phyloP scores from a whole-genome alignment of 805 yeast genomes.

The Zygosaccharomyces kombuchaensis region DNA sequence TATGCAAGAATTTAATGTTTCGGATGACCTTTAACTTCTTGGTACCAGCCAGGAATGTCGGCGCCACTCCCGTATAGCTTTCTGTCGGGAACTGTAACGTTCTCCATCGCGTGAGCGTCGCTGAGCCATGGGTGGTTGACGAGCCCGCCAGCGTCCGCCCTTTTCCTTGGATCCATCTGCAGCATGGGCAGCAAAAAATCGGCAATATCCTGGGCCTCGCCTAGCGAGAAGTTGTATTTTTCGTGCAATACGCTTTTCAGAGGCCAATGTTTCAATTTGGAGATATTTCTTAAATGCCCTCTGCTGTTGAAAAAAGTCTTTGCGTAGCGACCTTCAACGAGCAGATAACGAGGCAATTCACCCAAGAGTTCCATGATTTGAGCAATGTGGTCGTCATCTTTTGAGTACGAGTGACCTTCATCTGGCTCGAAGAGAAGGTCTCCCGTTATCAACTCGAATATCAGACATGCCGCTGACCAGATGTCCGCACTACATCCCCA shows the following conservation, averaged over 20 bases:
- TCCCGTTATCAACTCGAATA: constrained; percentile 89
- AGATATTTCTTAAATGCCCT: constrained; percentile 72
- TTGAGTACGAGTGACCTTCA: constrained; percentile 66
- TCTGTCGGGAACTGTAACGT: constrained; percentile 59
- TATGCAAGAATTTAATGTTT: constrained; percentile 29
- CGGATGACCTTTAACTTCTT: constrained; percentile 49
- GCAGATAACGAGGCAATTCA: constrained; percentile 53
- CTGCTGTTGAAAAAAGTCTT: constrained; percentile 59
- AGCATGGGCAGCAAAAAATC: constrained; percentile 85
- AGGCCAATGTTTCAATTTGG: constrained; percentile 85
- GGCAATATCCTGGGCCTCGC: constrained; percentile 67
- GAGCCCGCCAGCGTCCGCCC: constrained; percentile 97
- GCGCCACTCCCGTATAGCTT: constrained; percentile 75
- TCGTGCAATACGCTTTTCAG: constrained; percentile 74
- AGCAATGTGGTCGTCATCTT: constrained; percentile 95
- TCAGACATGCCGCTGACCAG: constrained; percentile 93
- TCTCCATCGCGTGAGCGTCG: constrained; percentile 73
- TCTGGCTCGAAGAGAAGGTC: constrained; percentile 90
- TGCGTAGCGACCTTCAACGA: constrained; percentile 58
- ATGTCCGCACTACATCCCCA: constrained; percentile 97
- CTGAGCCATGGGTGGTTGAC: constrained; percentile 78
- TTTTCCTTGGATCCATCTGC: constrained; percentile 62
- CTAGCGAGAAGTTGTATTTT: constrained; percentile 69
- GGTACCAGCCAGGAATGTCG: constrained; percentile 89
- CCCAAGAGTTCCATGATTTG: constrained; percentile 86